Conservation (phyloP, 148 eudicot species). For the Silene latifolia region DNA sequence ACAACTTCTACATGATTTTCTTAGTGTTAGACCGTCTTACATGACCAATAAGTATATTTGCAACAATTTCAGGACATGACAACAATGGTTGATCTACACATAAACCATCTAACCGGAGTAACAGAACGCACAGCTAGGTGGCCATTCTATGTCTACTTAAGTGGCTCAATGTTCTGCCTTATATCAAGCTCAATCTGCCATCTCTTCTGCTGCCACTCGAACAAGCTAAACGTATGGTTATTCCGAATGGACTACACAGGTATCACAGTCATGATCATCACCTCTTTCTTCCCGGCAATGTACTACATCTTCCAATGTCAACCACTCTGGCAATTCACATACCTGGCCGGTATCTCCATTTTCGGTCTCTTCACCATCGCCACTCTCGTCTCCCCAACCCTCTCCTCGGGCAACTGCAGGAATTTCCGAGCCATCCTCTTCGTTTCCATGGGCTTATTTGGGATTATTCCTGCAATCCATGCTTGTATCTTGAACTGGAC, state of each 20-base stretch:
- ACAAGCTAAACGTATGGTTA: constrained; percentile 46
- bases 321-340: constrained; percentile 68
- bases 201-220: constrained; percentile 89
- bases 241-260: constrained; percentile 78
- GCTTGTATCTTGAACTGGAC: constrained; percentile 58
- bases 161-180: constrained; percentile 90
- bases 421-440: constrained; percentile 64
- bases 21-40: too few species aligned
- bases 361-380: constrained; percentile 62
- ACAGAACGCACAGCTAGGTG: constrained; percentile 41
- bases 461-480: constrained; percentile 67
- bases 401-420: constrained; percentile 59
- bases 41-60: too few species aligned
- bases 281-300: constrained; percentile 92
- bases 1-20: too few species aligned
- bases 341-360: constrained; percentile 58
- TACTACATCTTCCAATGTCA: constrained; percentile 85
- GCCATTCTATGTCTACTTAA: constrained; percentile 83
- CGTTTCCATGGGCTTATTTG: constrained; percentile 74
- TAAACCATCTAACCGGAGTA: constrained; percentile 7
- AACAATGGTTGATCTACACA: constrained; percentile 38
- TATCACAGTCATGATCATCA: constrained; percentile 79
- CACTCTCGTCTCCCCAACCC: constrained; percentile 60
- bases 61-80: constrained; percentile 41
- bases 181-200: constrained; percentile 76